Evolutionary conservation across 768 basidiomycete genomes (phyloP).

Genomic region (Candolleomyces aberdarensis): DNA sequence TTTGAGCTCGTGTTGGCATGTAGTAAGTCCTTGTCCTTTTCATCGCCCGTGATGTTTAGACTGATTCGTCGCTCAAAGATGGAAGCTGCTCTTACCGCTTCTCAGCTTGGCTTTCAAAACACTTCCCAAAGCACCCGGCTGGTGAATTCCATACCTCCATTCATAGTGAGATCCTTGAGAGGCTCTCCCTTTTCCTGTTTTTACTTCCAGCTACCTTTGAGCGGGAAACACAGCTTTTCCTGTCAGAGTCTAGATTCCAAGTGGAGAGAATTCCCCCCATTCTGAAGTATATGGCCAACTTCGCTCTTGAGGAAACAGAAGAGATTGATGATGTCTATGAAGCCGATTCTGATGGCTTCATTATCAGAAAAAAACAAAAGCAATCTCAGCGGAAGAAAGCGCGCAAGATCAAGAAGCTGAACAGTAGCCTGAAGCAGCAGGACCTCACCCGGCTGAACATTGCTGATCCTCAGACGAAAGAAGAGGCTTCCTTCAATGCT

Average conservation of each 20-base stretch:
- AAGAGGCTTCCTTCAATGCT: too few species aligned
- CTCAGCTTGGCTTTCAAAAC: background rate
- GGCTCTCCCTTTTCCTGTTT: background rate
- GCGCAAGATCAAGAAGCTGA: background rate
- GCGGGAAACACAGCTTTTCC: background rate
- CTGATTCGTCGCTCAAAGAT: background rate
- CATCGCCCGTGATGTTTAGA: background rate
- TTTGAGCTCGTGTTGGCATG: slow-evolving; percentile 1
- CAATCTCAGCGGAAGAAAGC: background rate
- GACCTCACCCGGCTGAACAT: too few species aligned
- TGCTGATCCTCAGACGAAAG: too few species aligned
- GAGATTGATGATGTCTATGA: background rate
- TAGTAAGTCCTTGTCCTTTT: background rate
- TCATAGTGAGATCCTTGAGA: background rate
- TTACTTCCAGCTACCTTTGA: slow-evolving; percentile 1
- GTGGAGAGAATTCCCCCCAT: background rate
- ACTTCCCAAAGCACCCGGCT: background rate
- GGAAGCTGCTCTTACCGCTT: background rate
- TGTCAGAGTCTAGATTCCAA: background rate
- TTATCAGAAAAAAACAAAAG: background rate
- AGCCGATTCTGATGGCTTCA: background rate
- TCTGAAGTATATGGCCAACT: background rate
- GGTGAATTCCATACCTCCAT: background rate
- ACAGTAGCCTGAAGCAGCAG: too few species aligned
- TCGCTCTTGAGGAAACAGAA: background rate